These are phyloP conservation scores for Clitopilus hobsonii DNA, from an alignment of 768 basidiomycete species.

Conservation along the genomic window DNA sequence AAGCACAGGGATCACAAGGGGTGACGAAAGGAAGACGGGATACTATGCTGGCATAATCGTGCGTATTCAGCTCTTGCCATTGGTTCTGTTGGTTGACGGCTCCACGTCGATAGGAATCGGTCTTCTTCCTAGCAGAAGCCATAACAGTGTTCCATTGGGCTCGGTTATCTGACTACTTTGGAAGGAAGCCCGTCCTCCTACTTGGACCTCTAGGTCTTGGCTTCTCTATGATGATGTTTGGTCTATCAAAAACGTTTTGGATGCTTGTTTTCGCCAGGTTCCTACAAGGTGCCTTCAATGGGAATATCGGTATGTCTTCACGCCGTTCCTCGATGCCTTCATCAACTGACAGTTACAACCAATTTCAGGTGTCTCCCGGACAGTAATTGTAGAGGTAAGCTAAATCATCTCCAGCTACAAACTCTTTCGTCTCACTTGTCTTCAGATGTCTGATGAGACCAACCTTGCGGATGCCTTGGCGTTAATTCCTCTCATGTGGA, in stretches of 20 bases:
- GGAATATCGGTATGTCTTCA: slow-evolving; percentile 28
- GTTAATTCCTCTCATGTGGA: slow-evolving; percentile 21
- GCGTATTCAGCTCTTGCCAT: slow-evolving; percentile 17
- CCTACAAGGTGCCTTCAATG: slow-evolving; percentile 31
- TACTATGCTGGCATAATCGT: slow-evolving; percentile 43
- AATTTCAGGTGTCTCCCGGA: background rate
- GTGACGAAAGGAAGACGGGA: slow-evolving; percentile 35
- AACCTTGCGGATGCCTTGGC: slow-evolving; percentile 16
- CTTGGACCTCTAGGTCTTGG: slow-evolving; percentile 27
- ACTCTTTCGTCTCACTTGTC: background rate
- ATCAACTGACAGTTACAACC: background rate
- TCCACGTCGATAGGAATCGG: slow-evolving; percentile 25
- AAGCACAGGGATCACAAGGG: slow-evolving; percentile 35
- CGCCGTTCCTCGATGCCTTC: too few species aligned
- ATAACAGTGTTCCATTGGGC: slow-evolving; percentile 28
- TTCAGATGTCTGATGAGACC: slow-evolving; percentile 13
- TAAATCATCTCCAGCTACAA: background rate
- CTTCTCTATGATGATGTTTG: slow-evolving; percentile 26
- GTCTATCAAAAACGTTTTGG: slow-evolving; percentile 26
- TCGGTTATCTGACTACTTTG: slow-evolving; percentile 29
- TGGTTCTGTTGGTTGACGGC: slow-evolving; percentile 20
- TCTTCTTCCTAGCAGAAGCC: slow-evolving; percentile 31
- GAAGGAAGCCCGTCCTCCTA: slow-evolving; percentile 28
- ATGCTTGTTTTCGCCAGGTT: slow-evolving; percentile 21
- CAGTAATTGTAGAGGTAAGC: background rate